A percentile compares a stretch with the other conserved stretches of the same genome.
phyloP scores from a whole-genome alignment of 2,329 filamentous ascomycete genomes.

The Alternaria longipes region DNA sequence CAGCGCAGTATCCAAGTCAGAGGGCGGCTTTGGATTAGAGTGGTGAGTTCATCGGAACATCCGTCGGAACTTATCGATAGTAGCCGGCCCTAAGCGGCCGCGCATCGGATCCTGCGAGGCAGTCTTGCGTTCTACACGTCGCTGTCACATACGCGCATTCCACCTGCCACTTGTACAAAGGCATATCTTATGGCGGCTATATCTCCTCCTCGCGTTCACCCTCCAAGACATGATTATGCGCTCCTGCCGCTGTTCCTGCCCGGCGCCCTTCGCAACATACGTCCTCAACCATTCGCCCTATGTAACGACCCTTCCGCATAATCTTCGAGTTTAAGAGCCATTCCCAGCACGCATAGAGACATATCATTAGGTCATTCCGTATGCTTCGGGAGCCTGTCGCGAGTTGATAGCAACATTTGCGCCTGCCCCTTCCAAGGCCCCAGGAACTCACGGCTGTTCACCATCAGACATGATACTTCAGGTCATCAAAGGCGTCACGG shows the following conservation, averaged over 20 bases:
- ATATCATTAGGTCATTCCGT: background rate
- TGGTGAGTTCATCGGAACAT: constrained; percentile 18
- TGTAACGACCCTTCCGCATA: background rate
- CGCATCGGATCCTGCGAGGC: constrained; percentile 13
- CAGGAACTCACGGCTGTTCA: background rate
- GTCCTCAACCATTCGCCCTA: background rate
- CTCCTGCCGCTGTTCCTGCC: background rate
- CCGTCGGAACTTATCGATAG: constrained; percentile 17
- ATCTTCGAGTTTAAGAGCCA: background rate
- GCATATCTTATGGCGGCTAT: background rate
- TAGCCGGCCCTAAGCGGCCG: constrained; percentile 31
- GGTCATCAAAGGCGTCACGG: background rate
- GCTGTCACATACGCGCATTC: background rate
- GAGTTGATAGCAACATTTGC: background rate
- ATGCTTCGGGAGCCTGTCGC: background rate
- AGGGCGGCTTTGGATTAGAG: constrained; percentile 2
- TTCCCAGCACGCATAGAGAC: background rate
- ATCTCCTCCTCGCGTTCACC: background rate
- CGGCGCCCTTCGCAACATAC: background rate
- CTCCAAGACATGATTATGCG: background rate
- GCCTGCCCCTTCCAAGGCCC: background rate
- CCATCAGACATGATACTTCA: background rate
- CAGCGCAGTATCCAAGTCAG: background rate
- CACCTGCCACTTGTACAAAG: background rate
- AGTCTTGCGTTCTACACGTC: background rate